phyloP scores from a whole-genome alignment of 2,329 filamentous ascomycete genomes.

The Geoglossum cookeanum region DNA sequence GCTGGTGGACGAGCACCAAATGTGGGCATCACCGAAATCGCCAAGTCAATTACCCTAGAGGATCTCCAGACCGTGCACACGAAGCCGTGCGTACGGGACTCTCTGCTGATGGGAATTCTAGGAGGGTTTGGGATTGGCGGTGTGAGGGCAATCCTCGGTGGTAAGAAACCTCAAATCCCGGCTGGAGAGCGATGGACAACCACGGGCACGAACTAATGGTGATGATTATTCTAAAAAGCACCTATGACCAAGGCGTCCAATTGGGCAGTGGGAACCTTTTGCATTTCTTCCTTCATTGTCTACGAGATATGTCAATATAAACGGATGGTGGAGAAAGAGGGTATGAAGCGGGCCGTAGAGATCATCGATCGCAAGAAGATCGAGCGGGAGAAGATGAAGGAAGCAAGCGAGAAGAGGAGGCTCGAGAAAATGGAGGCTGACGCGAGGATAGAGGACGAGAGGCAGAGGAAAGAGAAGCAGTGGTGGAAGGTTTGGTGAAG shows the following conservation, averaged over 20 bases:
- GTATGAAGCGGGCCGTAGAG: constrained; percentile 73
- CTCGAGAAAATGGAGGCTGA: constrained; percentile 7
- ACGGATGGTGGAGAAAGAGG: constrained; percentile 53
- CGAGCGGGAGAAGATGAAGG: constrained; percentile 36
- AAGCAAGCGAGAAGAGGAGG: constrained; percentile 9
- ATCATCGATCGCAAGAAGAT: constrained; percentile 56
- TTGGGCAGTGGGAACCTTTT: constrained; percentile 68
- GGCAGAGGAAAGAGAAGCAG: not conserved
- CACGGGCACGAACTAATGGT: constrained; percentile 1
- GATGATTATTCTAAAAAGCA: constrained; percentile 20
- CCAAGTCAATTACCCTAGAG: constrained; percentile 45
- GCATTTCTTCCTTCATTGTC: constrained; percentile 46
- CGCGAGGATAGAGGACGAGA: constrained; percentile 8
- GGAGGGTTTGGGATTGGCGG: constrained; percentile 59
- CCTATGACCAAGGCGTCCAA: constrained; percentile 51
- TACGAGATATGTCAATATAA: constrained; percentile 74
- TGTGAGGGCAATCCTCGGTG: constrained; percentile 52
- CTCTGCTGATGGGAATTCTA: constrained; percentile 66
- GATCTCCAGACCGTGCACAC: constrained; percentile 58
- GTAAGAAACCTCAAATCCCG: constrained; percentile 28
- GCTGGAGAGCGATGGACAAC: constrained; percentile 1
- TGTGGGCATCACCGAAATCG: constrained; percentile 33
- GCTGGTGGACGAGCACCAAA: constrained; percentile 37
- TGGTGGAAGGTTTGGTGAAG: constrained; percentile 5
- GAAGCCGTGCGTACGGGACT: constrained; percentile 67